Evolutionary conservation across 2,329 filamentous ascomycete genomes (phyloP), one percentile per base, ranked within the genome.

Genomic region (Epichloe glyceriae): DNA sequence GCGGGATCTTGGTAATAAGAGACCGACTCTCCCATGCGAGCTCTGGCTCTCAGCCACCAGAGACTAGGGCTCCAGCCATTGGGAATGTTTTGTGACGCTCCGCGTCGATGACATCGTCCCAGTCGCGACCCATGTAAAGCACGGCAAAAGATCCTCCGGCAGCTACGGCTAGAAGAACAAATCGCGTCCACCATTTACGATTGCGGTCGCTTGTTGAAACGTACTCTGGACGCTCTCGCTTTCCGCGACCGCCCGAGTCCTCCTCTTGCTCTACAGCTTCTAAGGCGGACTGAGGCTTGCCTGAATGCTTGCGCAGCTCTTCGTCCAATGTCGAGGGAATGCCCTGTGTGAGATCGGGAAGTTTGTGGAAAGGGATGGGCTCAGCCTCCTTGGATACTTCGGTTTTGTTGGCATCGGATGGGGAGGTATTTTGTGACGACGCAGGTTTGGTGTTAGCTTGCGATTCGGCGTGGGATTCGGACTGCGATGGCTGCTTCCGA

Each of bases 1-100:
- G 90, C 85, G 3, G 93, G 93, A 61, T 97, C 91, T 58, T 91
- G 91, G 73, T 97, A 98, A 73, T 97, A 97, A 58, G 83, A 86
- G 54, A 93, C 76, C 52, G 88, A 80, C 56, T 87, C 83, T 54
- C 75, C 76, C 59, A 88, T 74, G 49, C 93, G 83, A 49, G 89
- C 84, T 61, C 76, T 82, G 49, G 84, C 82, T 53, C 93, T 86
- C 60, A 82, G 80, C 75, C 86, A 97, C 79, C 93, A 93, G 33
- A 86, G 73, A 2, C 70, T 72, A 1, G 85, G 66, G 3, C 78
- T 75, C 86, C 88, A 95, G 54, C 90, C 91, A 49, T 86, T 86
- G 50, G 88, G 86, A 17, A 85, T 79, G 50, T 90, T 82, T 26
- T 71, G 62, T 94, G 81, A 53, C 73, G 73, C 37, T 74, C 72